Evolutionary conservation across 371 early-diverging fungal species (phyloP), one percentile per base, ranked within the genome.

Genomic region (Pancytospora philotis): DNA sequence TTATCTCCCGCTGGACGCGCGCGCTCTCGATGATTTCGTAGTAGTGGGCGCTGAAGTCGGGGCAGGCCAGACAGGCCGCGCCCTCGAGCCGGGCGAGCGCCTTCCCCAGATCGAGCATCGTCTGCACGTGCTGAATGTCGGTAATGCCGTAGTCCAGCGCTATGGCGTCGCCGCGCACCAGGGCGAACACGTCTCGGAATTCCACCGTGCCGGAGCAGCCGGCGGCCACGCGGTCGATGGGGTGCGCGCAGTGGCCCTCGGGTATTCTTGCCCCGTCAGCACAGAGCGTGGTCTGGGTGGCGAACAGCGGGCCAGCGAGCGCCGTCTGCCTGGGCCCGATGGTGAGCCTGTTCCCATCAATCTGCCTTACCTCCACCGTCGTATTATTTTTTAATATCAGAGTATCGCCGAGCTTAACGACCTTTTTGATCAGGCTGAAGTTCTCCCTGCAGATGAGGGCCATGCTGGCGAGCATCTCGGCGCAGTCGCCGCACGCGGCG

Each of bases 31-130:
- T 28, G 41, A 36, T 37, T 28, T 63, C 41, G 48, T 3, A 32
- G 50, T 76, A 79, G 51, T 79, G 79, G 25, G 4, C 36, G 25
- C n/a, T 28, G 50, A 74, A 74, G 16, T 69, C 27, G 8, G 16
- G 6, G 62, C 79, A 76, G 27, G 16, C 28, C 16, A 64, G 16
- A 32, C 69, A 62, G 38, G 51, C 60, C 10, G 27, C 37, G 27
- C 30, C 45, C 22, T 16, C 16, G 22, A 45, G 45, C 22, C 16
- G 16, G 16, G 16, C 16, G 45, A 16, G 22, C 22, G 45, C 45
- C 45, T 45, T 45, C 22, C 22, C 16, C 22, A 22, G 16, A 16
- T 16, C 16, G 22, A 45, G 45, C 22, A 45, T 16, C 16, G 22
- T 16, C 16, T 66, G 59, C 30, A 25, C 37, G 25, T 10, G 16